phyloP scores from a whole-genome alignment of 139 green algal genomes.

The Parachlorella kessleri region DNA sequence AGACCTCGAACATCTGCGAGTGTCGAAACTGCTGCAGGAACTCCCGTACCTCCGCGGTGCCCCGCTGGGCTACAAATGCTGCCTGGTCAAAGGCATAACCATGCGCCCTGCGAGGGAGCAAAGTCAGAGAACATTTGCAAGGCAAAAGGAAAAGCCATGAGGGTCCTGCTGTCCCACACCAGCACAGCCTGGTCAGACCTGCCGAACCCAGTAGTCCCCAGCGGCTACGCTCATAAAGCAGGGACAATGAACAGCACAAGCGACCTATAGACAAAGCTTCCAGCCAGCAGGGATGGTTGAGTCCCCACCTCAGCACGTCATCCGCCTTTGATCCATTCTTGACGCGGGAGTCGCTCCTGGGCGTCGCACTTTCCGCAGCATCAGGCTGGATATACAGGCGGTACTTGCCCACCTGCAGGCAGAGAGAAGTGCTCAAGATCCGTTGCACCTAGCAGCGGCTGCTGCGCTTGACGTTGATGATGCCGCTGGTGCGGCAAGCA shows the following conservation, averaged over 20 bases:
- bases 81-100: slow-evolving; percentile 67
- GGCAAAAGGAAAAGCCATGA: background rate
- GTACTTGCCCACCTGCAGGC: background rate
- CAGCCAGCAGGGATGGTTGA: background rate
- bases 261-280: background rate
- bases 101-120: slow-evolving; percentile 15
- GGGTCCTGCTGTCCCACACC: background rate
- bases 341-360: too few species aligned
- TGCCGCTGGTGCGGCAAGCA: too few species aligned
- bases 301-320: background rate
- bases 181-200: background rate
- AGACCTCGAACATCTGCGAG: slow-evolving; percentile 82
- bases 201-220: background rate
- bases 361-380: background rate
- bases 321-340: too few species aligned
- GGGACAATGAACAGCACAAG: background rate
- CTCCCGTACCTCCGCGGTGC: slow-evolving; percentile 42
- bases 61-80: slow-evolving; percentile 53
- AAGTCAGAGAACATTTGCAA: background rate
- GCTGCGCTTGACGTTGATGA: too few species aligned
- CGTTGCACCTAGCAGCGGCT: too few species aligned
- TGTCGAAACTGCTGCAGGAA: slow-evolving; percentile 68
- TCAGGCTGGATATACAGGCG: background rate
- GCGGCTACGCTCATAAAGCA: background rate
- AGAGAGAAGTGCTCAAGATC: too few species aligned